Evolutionary conservation across 768 basidiomycete species (phyloP).

Genomic region (Lactarius evosmus): DNA sequence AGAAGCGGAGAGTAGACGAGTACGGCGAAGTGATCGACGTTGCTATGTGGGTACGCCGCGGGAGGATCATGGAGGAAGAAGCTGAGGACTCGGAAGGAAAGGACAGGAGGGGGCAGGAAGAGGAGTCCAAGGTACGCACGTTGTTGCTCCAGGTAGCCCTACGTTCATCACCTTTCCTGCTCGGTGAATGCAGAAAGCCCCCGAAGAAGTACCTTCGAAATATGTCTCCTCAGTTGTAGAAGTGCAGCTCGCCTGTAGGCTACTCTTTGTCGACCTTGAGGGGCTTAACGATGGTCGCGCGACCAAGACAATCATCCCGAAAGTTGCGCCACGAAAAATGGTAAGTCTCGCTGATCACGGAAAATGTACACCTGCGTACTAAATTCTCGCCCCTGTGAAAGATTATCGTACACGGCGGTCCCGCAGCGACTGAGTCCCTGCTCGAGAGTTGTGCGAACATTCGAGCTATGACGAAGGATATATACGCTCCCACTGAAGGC

Average conservation of each 20-base stretch:
- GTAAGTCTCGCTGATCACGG: conserved; percentile 41
- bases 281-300: conserved; percentile 96
- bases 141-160: neutral
- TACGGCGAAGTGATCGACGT: conserved; percentile 96
- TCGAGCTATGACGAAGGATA: conserved; percentile 88
- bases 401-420: conserved; percentile 85
- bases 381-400: conserved; percentile 35
- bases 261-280: conserved; percentile 94
- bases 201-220: conserved; percentile 87
- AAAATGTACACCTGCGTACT: neutral
- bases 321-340: conserved; percentile 95
- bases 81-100: conserved; percentile 78
- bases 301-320: conserved; percentile 93
- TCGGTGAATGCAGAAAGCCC: conserved; percentile 53
- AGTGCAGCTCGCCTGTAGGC: conserved; percentile 78
- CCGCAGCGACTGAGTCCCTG: conserved; percentile 64
- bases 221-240: conserved; percentile 73
- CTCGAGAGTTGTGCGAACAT: conserved; percentile 80
- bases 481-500: conserved; percentile 72
- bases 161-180: conserved; percentile 9
- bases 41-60: conserved; percentile 91
- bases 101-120: conserved; percentile 72
- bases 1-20: conserved; percentile 87
- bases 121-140: conserved; percentile 67
- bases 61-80: conserved; percentile 87